Evolutionary conservation across 805 yeast genomes (phyloP), one percentile per base, ranked within the genome.

Genomic region (Kodamaea sagamina): DNA sequence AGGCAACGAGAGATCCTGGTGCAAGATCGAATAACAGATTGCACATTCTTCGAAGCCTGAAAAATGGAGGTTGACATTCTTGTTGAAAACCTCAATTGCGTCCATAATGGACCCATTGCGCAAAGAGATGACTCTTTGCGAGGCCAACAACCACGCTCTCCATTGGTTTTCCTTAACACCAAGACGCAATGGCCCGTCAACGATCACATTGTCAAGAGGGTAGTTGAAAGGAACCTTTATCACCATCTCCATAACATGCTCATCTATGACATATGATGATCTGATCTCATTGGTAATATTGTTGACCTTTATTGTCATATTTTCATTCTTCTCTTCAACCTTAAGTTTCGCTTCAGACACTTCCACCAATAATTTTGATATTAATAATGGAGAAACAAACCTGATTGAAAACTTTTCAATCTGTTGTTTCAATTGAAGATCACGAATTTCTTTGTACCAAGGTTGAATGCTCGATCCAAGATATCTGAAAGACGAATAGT

Each of bases 31-130:
- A 62, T 93, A 93, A 62, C 99, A 93, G 52, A 93, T 89, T 2
- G 98, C 96, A 75, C 99, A 93, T 47, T 92, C 98, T 56, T 89
- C 97, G 51, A 88, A 89, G 0, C 97, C 97, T 6, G 90, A 86
- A 62, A 95, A 90, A 59, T 90, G 95, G 53, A 86, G 72, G 43
- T 80, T 77, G 41, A 89, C 89, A 55, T 92, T 88, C 52, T 79
- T 81, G 55, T 78, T 79, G 62, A 85, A 82, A 26, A 84, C 70
- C 46, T 79, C 82, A 39, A 86, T 72, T 2, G 89, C 82, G 28
- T 83, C 89, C 18, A 78, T 58, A 24, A 86, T 75, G 0, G 89
- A 78, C 13, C 89, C 89, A 52, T 83, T 84, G 53, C 85, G 85
- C 29, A 85, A 75, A 1, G 88, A 76, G 21, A 89, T 80, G 6